phyloP scores from a whole-genome alignment of 1,139 yeast genomes.

The Scheffersomyces segobiensis region DNA sequence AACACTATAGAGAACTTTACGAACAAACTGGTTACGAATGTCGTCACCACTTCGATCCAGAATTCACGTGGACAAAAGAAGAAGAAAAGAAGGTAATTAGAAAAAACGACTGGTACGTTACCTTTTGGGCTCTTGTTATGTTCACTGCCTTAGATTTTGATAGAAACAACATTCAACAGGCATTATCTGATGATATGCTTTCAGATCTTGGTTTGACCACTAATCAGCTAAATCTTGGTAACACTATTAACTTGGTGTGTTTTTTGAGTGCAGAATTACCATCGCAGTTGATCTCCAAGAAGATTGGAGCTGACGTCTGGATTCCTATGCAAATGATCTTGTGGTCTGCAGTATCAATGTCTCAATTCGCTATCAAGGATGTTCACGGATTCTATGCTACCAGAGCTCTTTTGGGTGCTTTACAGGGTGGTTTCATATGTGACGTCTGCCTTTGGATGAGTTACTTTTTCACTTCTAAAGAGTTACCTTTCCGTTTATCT shows the following conservation, averaged over 20 bases:
- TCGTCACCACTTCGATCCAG: constrained; percentile 33
- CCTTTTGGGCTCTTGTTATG: constrained; percentile 31
- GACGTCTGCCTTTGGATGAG: constrained; percentile 57
- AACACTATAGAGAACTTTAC: constrained; percentile 30
- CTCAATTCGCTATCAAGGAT: constrained; percentile 21
- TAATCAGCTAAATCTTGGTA: constrained; percentile 31
- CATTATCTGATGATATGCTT: constrained; percentile 29
- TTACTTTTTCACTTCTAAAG: constrained; percentile 54
- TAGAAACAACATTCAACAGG: constrained; percentile 30
- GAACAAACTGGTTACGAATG: constrained; percentile 34
- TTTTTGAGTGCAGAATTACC: constrained; percentile 35
- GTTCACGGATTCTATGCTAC: constrained; percentile 36
- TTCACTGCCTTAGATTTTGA: constrained; percentile 35
- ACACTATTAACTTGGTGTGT: constrained; percentile 32
- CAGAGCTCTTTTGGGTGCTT: constrained; percentile 47
- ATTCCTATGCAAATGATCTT: constrained; percentile 30
- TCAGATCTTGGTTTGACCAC: constrained; percentile 28
- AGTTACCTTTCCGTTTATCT: constrained; percentile 50
- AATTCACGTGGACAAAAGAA: constrained; percentile 33
- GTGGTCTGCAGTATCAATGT: constrained; percentile 27
- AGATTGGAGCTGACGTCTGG: constrained; percentile 35
- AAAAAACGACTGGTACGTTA: constrained; percentile 31
- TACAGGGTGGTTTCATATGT: constrained; percentile 61
- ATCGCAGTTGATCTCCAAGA: constrained; percentile 32
- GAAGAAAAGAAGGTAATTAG: constrained; percentile 31